Evolutionary conservation across 2,329 filamentous ascomycete species (phyloP).

Genomic region (Alternaria rosae): DNA sequence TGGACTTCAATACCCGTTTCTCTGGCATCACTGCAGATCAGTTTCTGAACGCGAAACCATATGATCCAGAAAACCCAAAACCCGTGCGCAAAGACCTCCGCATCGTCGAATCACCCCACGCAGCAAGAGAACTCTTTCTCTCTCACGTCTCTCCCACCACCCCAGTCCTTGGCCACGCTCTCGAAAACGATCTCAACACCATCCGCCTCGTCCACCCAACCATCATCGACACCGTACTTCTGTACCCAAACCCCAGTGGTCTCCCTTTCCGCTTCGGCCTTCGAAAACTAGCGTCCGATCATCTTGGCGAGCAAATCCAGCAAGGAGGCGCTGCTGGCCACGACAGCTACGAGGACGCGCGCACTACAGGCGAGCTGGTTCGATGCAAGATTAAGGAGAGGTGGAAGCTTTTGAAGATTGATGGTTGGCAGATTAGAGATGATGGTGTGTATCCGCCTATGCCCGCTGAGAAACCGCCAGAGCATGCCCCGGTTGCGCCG

Average conservation of each 20-base stretch:
- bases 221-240: constrained; percentile 83
- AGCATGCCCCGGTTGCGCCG: constrained; percentile 19
- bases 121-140: constrained; percentile 80
- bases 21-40: constrained; percentile 86
- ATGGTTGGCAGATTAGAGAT: constrained; percentile 67
- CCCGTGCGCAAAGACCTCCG: constrained; percentile 58
- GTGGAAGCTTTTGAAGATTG: constrained; percentile 71
- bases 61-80: constrained; percentile 35
- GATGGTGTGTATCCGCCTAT: constrained; percentile 42
- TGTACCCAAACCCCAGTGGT: constrained; percentile 80
- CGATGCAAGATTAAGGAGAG: constrained; percentile 72
- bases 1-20: constrained; percentile 92
- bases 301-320: constrained; percentile 81
- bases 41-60: constrained; percentile 67
- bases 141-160: constrained; percentile 76
- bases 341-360: constrained; percentile 90
- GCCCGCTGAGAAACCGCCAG: constrained; percentile 29
- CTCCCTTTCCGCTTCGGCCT: constrained; percentile 80
- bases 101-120: constrained; percentile 77
- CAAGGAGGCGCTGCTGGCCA: constrained; percentile 74
- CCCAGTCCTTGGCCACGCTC: constrained; percentile 87
- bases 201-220: constrained; percentile 83
- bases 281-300: constrained; percentile 73
- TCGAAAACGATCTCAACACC: constrained; percentile 94
- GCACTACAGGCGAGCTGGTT: constrained; percentile 86